phyloP scores from a whole-genome alignment of 2,329 filamentous ascomycete genomes.

The Sordariomycetes sp. region DNA sequence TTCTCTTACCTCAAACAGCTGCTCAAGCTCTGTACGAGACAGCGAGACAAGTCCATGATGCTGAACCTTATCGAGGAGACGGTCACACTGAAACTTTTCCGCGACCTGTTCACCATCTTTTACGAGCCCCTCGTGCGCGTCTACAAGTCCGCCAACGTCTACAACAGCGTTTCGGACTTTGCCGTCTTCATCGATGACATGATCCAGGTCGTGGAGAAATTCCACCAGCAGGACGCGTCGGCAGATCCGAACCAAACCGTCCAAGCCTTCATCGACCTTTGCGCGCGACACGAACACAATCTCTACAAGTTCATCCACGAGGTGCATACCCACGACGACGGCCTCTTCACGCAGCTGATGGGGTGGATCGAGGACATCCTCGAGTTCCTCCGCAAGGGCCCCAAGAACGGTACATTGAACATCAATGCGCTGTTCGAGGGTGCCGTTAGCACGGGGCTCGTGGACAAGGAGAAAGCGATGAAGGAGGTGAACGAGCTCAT shows the following conservation, averaged over 20 bases:
- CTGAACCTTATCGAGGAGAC: constrained; percentile 89
- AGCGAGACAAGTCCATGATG: constrained; percentile 97
- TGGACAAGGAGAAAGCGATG: constrained; percentile 65
- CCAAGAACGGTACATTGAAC: constrained; percentile 75
- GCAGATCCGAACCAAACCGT: constrained; percentile 98
- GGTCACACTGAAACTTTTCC: constrained; percentile 91
- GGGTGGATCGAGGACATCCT: constrained; percentile 93
- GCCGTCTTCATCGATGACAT: constrained; percentile 87
- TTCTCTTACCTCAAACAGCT: constrained; percentile 94
- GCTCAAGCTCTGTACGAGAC: constrained; percentile 80
- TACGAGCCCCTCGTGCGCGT: constrained; percentile 95
- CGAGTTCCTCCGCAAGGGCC: constrained; percentile 82
- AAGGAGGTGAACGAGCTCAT: constrained; percentile 79
- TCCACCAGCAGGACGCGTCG: constrained; percentile 67
- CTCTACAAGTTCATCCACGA: constrained; percentile 99
- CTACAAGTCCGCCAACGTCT: constrained; percentile 97
- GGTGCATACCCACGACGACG: constrained; percentile 93
- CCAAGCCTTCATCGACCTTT: constrained; percentile 94
- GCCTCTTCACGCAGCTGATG: constrained; percentile 93
- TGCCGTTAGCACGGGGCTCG: constrained; percentile 51
- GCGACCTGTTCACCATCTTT: constrained; percentile 95
- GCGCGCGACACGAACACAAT: constrained; percentile 87
- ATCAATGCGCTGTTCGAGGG: constrained; percentile 90
- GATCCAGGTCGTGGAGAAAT: constrained; percentile 63
- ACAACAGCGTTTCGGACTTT: constrained; percentile 95